Evolutionary conservation across 164 flowering plant species (phyloP), one percentile per base, ranked within the genome.

Genomic region (Echeveria elegans): DNA sequence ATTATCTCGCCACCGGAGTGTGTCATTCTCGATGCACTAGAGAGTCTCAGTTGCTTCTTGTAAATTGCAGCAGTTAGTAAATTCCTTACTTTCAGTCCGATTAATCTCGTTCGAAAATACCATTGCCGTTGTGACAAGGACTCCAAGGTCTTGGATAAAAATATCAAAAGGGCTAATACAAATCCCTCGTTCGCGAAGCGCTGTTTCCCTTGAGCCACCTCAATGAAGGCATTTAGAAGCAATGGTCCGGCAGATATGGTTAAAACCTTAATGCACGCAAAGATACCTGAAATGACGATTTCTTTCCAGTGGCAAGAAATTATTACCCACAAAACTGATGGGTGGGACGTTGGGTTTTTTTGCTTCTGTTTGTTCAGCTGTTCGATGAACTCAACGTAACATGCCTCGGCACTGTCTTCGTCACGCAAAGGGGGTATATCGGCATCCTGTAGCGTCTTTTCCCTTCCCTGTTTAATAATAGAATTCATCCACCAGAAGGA

Each of bases 401-500:
- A 82, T 1, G 78, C 71, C 66, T 78, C 47, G 15, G 88, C 92
- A 63, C 67, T 79, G 71, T 84, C 90, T 30, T 5, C 78, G 66
- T 47, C 37, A 5, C 81, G 71, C 64, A 88, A 67, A 3, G 26
- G 23, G 4, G 96, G 92, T 43, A 88, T 67, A 36, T 87, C 85
- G 23, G 68, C 67, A 9, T 82, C 83, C 52, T 78, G 78, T 8
- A 87, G 80, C 0, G 77, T 66, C 68, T 82, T 84, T 72, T 68
- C 58, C 29, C 66, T 74, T 11, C 92, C 95, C 31, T 66, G 78
- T 67, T 75, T 77, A 82, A 88, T 68, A 66, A 88, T 36, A 1
- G 90, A 73, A 78, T 80, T 87, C 72, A 88, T 40, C 95, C 92
- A 88, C 90, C 85, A 81, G 73, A 88, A 88, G 19, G 86, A 59